Conservation (phyloP, 2,329 filamentous ascomycete genomes). For the Colletotrichum musicola region DNA sequence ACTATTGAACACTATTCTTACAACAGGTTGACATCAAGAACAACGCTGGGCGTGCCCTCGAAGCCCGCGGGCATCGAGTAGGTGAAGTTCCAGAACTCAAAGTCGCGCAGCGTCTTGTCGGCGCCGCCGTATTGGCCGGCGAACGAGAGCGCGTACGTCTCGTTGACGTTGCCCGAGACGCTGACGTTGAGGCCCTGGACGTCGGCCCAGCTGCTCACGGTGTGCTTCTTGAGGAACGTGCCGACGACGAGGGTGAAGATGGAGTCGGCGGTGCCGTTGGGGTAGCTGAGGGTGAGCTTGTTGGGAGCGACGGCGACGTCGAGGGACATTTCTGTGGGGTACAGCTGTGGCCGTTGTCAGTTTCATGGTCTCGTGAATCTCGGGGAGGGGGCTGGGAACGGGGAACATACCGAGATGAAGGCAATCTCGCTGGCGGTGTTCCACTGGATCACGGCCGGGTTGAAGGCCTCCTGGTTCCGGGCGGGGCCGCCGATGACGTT, state of each 20-base stretch:
- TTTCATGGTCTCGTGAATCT: no score
- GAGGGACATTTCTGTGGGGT: conserved; percentile 55
- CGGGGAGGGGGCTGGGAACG: no score
- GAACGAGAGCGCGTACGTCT: conserved; percentile 56
- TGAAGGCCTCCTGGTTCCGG: conserved; percentile 65
- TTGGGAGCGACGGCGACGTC: conserved; percentile 55
- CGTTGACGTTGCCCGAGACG: conserved; percentile 59
- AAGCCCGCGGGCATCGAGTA: conserved; percentile 54
- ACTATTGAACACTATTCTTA: not conserved
- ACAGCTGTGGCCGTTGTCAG: no score
- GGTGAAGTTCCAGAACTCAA: conserved; percentile 61
- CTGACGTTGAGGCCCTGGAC: conserved; percentile 61
- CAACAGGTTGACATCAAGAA: conserved; percentile 25
- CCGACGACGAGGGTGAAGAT: conserved; percentile 65
- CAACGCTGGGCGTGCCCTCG: conserved; percentile 42
- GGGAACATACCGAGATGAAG: conserved; percentile 46
- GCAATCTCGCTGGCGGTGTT: conserved; percentile 53
- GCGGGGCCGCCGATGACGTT: conserved; percentile 67
- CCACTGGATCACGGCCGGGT: conserved; percentile 73
- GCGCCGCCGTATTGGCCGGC: conserved; percentile 54
- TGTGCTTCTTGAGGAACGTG: conserved; percentile 57
- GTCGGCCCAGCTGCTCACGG: conserved; percentile 60
- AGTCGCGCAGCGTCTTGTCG: conserved; percentile 50
- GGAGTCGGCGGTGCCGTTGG: conserved; percentile 60
- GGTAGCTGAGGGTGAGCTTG: conserved; percentile 65